Evolutionary conservation across 495 filamentous ascomycete genomes (phyloP).

Genomic region (Thermochaetoides thermophila): DNA sequence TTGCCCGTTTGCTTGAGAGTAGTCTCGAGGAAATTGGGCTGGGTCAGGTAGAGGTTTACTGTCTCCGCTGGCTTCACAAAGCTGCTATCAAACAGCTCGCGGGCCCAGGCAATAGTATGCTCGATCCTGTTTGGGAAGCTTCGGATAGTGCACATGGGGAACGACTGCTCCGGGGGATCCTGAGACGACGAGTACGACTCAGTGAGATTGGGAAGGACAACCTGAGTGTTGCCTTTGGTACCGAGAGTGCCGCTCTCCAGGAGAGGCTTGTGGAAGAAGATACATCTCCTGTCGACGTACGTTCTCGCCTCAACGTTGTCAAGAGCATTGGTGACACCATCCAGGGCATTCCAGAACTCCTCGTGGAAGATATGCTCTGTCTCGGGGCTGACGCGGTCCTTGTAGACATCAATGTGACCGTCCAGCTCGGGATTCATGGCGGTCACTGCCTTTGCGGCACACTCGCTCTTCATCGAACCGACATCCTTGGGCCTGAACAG

Average conservation of each 20-base stretch:
- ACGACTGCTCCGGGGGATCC: conserved; percentile 95
- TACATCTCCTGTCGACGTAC: conserved; percentile 93
- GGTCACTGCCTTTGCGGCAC: conserved; percentile 73
- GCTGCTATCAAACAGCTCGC: conserved; percentile 84
- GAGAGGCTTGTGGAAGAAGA: conserved; percentile 95
- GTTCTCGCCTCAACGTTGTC: conserved; percentile 97
- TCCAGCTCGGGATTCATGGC: conserved; percentile 88
- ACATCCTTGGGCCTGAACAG: conserved; percentile 90
- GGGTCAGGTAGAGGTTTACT: conserved; percentile 84
- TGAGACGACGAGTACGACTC: conserved; percentile 98
- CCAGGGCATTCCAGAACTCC: conserved; percentile 78
- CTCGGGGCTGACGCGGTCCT: conserved; percentile 81
- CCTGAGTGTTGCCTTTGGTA: conserved; percentile 97
- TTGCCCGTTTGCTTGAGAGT: conserved; percentile 90
- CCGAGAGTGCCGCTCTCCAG: conserved; percentile 94
- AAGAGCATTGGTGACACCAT: conserved; percentile 90
- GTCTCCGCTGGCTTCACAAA: conserved; percentile 91
- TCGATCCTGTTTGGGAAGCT: conserved; percentile 99
- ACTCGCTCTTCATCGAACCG: conserved; percentile 93
- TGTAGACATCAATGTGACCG: conserved; percentile 68
- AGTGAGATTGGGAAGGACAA: conserved; percentile 76
- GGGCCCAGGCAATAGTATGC: conserved; percentile 97
- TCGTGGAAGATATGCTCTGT: conserved; percentile 95
- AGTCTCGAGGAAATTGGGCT: conserved; percentile 79
- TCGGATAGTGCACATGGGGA: conserved; percentile 95